phyloP scores from a whole-genome alignment of 2,329 filamentous ascomycete species.

The Aspergillus neoniger region DNA sequence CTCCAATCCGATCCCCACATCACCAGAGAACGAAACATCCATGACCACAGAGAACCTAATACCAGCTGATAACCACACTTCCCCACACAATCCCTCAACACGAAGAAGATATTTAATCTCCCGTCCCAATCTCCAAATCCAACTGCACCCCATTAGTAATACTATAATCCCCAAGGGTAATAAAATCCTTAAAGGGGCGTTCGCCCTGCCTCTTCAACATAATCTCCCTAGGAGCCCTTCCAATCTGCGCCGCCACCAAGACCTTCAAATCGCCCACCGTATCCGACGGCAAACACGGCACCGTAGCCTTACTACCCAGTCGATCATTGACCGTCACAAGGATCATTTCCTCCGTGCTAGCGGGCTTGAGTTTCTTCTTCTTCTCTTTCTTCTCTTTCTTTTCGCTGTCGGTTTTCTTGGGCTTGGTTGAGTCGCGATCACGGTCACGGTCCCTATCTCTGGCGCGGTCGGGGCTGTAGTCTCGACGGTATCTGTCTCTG shows the following conservation, averaged over 20 bases:
- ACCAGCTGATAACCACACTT: no score
- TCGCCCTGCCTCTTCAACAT: slow-evolving; percentile 89
- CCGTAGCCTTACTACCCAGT: slow-evolving; percentile 91
- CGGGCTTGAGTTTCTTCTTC: slow-evolving; percentile 40
- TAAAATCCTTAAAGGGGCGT: slow-evolving; percentile 86
- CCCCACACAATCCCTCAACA: no score
- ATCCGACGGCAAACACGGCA: slow-evolving; percentile 84
- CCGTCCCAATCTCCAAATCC: slow-evolving; percentile 53
- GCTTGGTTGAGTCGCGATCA: neutral
- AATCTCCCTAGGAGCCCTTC: slow-evolving; percentile 86
- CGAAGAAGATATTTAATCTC: slow-evolving; percentile 36
- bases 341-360: slow-evolving; percentile 76
- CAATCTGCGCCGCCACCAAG: slow-evolving; percentile 79
- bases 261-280: slow-evolving; percentile 54
- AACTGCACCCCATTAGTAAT: slow-evolving; percentile 79
- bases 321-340: slow-evolving; percentile 92
- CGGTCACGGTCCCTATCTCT: neutral
- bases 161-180: slow-evolving; percentile 89
- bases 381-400: slow-evolving; percentile 46
- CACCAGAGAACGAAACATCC: no score
- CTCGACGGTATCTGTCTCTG: neutral
- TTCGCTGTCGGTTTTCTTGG: slow-evolving; percentile 23
- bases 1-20: neutral
- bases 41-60: neutral
- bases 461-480: neutral